Evolutionary conservation across 805 yeast species (phyloP), one percentile per base, ranked within the genome.

Genomic region (Yamadazyma kitorensis): DNA sequence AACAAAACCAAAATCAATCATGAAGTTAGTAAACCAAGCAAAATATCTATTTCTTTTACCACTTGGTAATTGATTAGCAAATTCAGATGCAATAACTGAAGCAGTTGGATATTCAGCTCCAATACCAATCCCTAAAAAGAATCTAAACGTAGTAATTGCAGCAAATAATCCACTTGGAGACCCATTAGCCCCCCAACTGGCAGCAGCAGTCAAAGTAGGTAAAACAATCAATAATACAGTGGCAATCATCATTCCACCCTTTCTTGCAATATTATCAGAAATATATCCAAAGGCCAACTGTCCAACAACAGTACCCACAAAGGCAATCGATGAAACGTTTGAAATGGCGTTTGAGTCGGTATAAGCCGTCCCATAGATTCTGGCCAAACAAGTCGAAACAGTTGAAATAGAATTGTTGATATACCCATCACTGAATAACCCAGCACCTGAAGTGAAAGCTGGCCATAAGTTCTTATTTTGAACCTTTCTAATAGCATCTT

Each of bases 61-160:
- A n/a, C 78, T 71, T 12, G 89, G 85, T 48, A 88, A 65, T 42
- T 76, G 63, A 37, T 84, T 80, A 29, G 94, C 79, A 24, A 94
- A 93, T 60, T 89, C 97, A 18, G 96, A 88, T 47, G 94, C 86
- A 23, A 95, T 94, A 13, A 89, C 91, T 6, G 95, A 82, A 28
- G 96, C 89, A 10, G 94, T 82, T 29, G 96, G 96, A 55, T 89
- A 89, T 62, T 89, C 98, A 31, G 94, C 89, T 49, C 98, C 98
- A 48, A 91, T 85, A 50, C 89, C 94, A 44, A 86, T 68, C 62
- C 98, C 98, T 33, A 89, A 64, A 61, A 89, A 81, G 59, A 86
- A 86, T 59, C 98, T 75, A 57, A 82, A 86, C 7, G 81, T 82
- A 6, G 95, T 86, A 35, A 89, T 62, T 14, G 93, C 91, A 11